Conservation (phyloP, 306 rosid species). For the Carpinus fangiana region DNA sequence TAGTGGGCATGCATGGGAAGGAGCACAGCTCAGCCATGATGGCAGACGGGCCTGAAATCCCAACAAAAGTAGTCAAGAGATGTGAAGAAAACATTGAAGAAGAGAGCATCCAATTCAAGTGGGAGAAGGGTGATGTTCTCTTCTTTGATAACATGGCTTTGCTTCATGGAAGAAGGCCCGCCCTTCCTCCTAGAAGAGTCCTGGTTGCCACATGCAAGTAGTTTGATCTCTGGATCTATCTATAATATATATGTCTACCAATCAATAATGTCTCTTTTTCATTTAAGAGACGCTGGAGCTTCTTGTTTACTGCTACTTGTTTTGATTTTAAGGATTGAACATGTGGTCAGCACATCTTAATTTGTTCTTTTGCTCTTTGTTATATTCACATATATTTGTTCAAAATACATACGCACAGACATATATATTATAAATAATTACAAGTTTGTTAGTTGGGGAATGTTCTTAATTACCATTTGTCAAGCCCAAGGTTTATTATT, state of each 20-base stretch:
- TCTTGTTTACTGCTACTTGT: too few relatives aligned
- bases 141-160: conserved; percentile 79
- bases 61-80: conserved; percentile 60
- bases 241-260: background rate
- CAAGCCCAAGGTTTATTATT: background rate
- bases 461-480: background rate
- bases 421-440: too few relatives aligned
- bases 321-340: background rate
- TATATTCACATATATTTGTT: too few relatives aligned
- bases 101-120: conserved; percentile 85
- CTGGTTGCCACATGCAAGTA: conserved; percentile 73
- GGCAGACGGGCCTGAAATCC: conserved; percentile 75
- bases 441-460: too few relatives aligned
- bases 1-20: conserved; percentile 86
- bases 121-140: conserved; percentile 85
- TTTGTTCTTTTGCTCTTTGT: too few relatives aligned
- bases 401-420: too few relatives aligned
- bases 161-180: conserved; percentile 93
- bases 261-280: too few relatives aligned
- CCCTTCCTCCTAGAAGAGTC: conserved; percentile 81
- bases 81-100: conserved; percentile 84
- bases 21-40: conserved; percentile 68
- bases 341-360: too few relatives aligned
- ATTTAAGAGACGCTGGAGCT: too few relatives aligned
- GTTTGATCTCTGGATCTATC: conserved; percentile 6